A percentile compares a stretch with the other conserved stretches of the same genome.
These are phyloP conservation scores for Cyberlindnera veronae DNA, from an alignment of 805 yeast species.

Conservation along the genomic window DNA sequence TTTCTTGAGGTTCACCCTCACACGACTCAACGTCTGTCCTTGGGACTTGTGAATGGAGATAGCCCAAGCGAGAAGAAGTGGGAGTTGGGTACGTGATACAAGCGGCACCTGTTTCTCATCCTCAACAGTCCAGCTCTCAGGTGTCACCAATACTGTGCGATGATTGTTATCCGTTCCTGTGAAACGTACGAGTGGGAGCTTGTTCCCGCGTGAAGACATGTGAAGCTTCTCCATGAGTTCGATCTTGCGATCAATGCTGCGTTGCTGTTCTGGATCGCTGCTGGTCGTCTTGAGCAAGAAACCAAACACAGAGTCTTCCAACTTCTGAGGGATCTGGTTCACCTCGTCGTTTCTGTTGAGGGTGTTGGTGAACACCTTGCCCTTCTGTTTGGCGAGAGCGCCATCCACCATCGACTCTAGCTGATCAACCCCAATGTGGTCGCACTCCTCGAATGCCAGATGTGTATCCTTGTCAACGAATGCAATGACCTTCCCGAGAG, in stretches of 20 bases:
- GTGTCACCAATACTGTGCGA: slow-evolving; percentile 75
- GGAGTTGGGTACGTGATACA: slow-evolving; percentile 76
- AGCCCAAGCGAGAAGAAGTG: slow-evolving; percentile 94
- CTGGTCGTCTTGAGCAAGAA: slow-evolving; percentile 34
- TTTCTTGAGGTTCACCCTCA: slow-evolving; percentile 68
- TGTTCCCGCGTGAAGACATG: slow-evolving; percentile 40
- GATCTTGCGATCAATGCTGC: slow-evolving; percentile 46
- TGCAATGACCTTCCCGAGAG: slow-evolving; percentile 65
- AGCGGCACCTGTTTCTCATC: slow-evolving; percentile 66
- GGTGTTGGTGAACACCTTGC: not conserved
- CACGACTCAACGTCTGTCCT: slow-evolving; percentile 81
- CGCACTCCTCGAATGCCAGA: slow-evolving; percentile 32
- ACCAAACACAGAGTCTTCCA: slow-evolving; percentile 48
- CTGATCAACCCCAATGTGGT: not conserved
- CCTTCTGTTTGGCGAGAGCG: not conserved
- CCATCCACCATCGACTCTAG: slow-evolving; percentile 2
- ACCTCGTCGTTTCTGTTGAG: slow-evolving; percentile 2
- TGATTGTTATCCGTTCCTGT: slow-evolving; percentile 61
- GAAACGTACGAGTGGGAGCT: slow-evolving; percentile 78
- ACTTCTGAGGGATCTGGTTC: slow-evolving; percentile 10
- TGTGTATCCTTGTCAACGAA: slow-evolving; percentile 53
- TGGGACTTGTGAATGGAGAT: slow-evolving; percentile 93
- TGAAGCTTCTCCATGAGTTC: slow-evolving; percentile 41
- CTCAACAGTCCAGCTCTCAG: slow-evolving; percentile 78
- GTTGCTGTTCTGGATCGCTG: slow-evolving; percentile 25